phyloP scores from a whole-genome alignment of 192 early-diverging fungal species.

The Coemansia sp. region DNA sequence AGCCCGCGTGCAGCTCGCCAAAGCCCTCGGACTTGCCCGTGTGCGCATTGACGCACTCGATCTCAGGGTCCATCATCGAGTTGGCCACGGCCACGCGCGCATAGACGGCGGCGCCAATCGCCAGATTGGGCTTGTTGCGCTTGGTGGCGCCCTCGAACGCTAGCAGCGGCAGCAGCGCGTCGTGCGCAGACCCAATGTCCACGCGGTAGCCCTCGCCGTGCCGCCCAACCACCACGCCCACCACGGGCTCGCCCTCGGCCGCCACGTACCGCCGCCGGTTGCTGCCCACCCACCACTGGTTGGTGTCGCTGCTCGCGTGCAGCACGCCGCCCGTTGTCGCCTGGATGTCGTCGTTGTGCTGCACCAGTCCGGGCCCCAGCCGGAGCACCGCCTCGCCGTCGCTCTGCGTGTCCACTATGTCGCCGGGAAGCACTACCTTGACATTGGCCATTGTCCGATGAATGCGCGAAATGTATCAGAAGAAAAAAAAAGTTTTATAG shows the following conservation, averaged over 20 bases:
- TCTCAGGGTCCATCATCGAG: slow-evolving; percentile 95
- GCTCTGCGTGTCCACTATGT: slow-evolving; percentile 29
- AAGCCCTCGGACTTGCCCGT: slow-evolving; percentile 83
- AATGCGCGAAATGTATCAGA: not conserved
- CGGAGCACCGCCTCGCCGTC: slow-evolving; percentile 46
- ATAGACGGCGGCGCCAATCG: slow-evolving; percentile 75
- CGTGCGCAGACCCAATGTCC: slow-evolving; percentile 91
- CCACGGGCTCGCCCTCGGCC: slow-evolving; percentile 75
- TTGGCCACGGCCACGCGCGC: slow-evolving; percentile 81
- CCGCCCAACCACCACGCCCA: slow-evolving; percentile 72
- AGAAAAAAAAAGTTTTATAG: slow-evolving; percentile 1
- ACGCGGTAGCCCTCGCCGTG: slow-evolving; percentile 77
- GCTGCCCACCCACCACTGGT: slow-evolving; percentile 76
- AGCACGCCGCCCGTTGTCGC: slow-evolving; percentile 76
- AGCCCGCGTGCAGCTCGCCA: slow-evolving; percentile 83
- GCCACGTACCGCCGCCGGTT: slow-evolving; percentile 89
- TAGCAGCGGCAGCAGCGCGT: slow-evolving; percentile 68
- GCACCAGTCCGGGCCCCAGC: slow-evolving; percentile 78
- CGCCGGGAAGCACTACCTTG: slow-evolving; percentile 40
- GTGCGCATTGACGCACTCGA: slow-evolving; percentile 82
- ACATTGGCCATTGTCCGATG: slow-evolving; percentile 14
- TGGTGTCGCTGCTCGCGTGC: slow-evolving; percentile 50
- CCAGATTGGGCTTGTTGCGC: slow-evolving; percentile 80
- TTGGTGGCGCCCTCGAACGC: slow-evolving; percentile 95
- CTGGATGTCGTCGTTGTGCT: slow-evolving; percentile 58